These are phyloP conservation scores for Gastrolobium bilobum DNA, from an alignment of 306 rosid species.

Conservation along the genomic window DNA sequence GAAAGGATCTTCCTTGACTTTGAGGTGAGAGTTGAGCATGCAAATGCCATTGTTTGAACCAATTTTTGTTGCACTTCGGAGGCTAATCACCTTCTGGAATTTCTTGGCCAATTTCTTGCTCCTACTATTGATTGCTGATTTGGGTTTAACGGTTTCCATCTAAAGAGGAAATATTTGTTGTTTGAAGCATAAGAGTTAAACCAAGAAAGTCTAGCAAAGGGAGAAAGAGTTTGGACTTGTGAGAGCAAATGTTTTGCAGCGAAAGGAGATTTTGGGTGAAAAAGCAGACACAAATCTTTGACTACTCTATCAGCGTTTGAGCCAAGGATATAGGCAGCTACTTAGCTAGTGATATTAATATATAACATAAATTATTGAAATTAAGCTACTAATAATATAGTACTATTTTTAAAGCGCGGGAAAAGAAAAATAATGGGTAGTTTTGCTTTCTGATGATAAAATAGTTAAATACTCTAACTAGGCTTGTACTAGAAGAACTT, in stretches of 20 bases:
- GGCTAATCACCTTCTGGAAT: conserved; percentile 76
- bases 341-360: conserved; percentile 11
- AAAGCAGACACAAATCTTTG: conserved; percentile 67
- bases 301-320: conserved; percentile 51
- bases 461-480: conserved; percentile 44
- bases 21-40: conserved; percentile 63
- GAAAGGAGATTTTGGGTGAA: conserved; percentile 51
- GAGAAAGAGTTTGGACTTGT: conserved; percentile 42
- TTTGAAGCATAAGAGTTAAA: conserved; percentile 51
- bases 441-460: conserved; percentile 37
- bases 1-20: conserved; percentile 62
- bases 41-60: conserved; percentile 87
- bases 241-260: conserved; percentile 38
- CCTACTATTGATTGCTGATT: conserved; percentile 65
- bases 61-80: conserved; percentile 65
- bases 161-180: conserved; percentile 26
- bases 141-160: conserved; percentile 81
- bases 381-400: neutral
- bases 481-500: conserved; percentile 50
- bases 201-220: neutral
- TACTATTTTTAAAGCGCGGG: conserved; percentile 44
- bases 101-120: conserved; percentile 66
- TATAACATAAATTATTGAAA: conserved; percentile 57
- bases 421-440: conserved; percentile 46
- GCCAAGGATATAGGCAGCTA: conserved; percentile 28